These are phyloP conservation scores for Lactifluus echinatus DNA, from an alignment of 768 basidiomycete genomes.

Conservation along the genomic window DNA sequence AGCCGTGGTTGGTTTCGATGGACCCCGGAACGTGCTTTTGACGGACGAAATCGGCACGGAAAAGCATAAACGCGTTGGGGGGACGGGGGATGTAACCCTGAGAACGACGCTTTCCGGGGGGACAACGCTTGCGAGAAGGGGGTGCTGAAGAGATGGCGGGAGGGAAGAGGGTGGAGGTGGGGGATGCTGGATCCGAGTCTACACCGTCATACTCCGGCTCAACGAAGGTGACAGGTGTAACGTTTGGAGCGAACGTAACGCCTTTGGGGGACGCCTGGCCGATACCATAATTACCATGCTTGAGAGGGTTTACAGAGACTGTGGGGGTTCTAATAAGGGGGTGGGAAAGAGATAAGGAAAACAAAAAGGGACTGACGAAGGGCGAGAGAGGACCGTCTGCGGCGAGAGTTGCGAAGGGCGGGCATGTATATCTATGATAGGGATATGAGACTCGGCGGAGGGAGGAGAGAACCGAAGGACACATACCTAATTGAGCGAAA, in stretches of 20 bases:
- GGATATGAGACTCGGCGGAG: no score
- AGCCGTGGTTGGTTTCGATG: conserved; percentile 42
- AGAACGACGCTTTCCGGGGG: conserved; percentile 56
- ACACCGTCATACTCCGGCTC: conserved; percentile 29
- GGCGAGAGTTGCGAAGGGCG: conserved; percentile 15
- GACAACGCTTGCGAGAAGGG: conserved; percentile 38
- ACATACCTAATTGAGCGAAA: conserved; percentile 21
- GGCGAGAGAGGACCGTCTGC: conserved; percentile 20
- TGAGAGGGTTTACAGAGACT: conserved; percentile 30
- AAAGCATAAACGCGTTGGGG: conserved; percentile 34
- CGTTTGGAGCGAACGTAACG: conserved; percentile 56
- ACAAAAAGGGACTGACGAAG: conserved; percentile 7
- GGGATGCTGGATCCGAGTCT: conserved; percentile 27
- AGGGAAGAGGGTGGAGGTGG: conserved; percentile 43
- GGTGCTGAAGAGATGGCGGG: conserved; percentile 38
- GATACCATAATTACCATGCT: conserved; percentile 47
- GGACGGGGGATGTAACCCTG: conserved; percentile 33
- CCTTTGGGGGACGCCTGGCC: conserved; percentile 34
- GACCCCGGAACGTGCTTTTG: conserved; percentile 44
- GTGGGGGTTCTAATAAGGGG: not conserved
- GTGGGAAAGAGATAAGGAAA: not conserved
- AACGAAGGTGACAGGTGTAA: conserved; percentile 46
- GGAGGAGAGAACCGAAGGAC: not conserved
- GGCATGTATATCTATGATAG: conserved; percentile 20
- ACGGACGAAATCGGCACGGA: conserved; percentile 26